Evolutionary conservation across 1,284 basidiomycete species (phyloP), one percentile per base, ranked within the genome.

Genomic region (Apiotrichum veenhuisii): DNA sequence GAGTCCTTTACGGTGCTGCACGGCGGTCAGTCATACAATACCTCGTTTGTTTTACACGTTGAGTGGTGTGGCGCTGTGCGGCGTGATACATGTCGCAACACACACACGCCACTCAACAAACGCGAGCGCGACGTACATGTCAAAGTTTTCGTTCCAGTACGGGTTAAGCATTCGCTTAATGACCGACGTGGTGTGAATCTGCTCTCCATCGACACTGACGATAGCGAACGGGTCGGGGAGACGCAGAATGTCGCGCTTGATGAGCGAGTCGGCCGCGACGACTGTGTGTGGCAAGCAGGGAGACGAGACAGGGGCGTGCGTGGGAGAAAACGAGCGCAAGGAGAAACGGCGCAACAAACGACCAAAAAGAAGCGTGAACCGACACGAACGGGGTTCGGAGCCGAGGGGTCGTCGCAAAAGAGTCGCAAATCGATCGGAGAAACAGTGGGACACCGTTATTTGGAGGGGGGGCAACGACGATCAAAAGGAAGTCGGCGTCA

Each of bases 161-260:
- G 90, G 90, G 78, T 92, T 93, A 48, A 93, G 77, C 1, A 90
- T 91, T 78, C 87, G 87, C 79, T 89, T 92, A 73, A 93, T 91
- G 43, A 89, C 86, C 58, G 84, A 88, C 7, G 92, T 94, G 0
- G 92, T 93, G 68, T 91, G 88, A 1, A 91, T 94, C 78, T 95
- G 90, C 75, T 94, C 91, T 33, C 89, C 90, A 68, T 96, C 92
- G 40, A 95, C 91, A 23, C 91, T 94, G 70, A 95, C 87, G 67
- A 96, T 90, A 14, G 92, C 91, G 71, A 96, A 96, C 18, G 93
- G 92, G 72, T 94, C 91, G 1, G 92, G 92, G 11, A 95, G 84
- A 52, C 91, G 84, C 71, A 93, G 92, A 58, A 93, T 87, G 80
- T 93, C 90, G 46, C 91, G 86, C 80, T 93, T 93, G 59, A 87